phyloP scores from a whole-genome alignment of 208 protist genomes.

The Wallacemonas sp. region DNA sequence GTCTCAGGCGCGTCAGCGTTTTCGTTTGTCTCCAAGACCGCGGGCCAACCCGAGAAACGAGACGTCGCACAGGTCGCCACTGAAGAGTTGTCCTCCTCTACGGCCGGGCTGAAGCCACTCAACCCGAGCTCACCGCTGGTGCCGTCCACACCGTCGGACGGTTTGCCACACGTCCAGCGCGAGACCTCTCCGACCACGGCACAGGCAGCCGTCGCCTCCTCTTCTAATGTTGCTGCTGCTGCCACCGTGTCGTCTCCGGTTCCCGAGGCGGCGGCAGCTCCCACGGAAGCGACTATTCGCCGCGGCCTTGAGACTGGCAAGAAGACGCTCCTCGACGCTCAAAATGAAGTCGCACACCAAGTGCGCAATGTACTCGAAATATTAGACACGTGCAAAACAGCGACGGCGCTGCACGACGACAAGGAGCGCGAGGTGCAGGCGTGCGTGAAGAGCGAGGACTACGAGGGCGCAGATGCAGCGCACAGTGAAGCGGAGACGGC shows the following conservation, averaged over 20 bases:
- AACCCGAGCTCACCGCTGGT: no score
- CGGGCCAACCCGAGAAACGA: not conserved
- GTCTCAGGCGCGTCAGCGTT: constrained; percentile 22
- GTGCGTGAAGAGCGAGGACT: constrained; percentile 34
- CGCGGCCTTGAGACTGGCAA: not conserved
- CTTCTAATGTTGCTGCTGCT: no score
- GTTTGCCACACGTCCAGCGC: no score
- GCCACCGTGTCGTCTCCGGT: no score
- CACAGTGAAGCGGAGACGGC: constrained; percentile 18
- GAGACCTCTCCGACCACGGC: no score
- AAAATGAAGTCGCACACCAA: constrained; percentile 12
- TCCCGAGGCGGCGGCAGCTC: not conserved
- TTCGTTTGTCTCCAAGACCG: constrained; percentile 17
- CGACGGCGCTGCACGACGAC: not conserved
- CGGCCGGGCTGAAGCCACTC: no score
- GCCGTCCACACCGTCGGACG: no score
- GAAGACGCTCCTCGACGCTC: constrained; percentile 15
- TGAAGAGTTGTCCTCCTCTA: no score
- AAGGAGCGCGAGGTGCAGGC: constrained; percentile 24
- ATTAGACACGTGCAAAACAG: constrained; percentile 15
- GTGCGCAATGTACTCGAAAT: constrained; percentile 13
- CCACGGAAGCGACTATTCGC: not conserved
- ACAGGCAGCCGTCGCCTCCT: no score
- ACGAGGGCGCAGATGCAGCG: constrained; percentile 30
- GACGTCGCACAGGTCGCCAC: no score